Base-by-base conservation (phyloP, 257 asterid genomes). In the Handroanthus guayacan region DNA sequence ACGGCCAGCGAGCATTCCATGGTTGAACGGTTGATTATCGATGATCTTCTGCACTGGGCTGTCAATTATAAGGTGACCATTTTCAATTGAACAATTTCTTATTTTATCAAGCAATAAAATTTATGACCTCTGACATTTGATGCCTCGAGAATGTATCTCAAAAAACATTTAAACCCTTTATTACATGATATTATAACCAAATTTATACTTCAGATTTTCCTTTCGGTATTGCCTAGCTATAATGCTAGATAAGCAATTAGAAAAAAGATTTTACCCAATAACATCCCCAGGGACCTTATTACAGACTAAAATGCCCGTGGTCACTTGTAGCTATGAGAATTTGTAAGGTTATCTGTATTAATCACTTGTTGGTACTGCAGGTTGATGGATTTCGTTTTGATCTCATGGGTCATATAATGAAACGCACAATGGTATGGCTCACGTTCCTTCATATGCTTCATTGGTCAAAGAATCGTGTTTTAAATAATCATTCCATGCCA, bases 351-450 rank as follows among this genome's bases (percentile, higher is more conserved):
- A 66, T 78, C 47, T 72, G n/a, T 63, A 31, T 20, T 73, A 75
- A 80, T 47, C 64, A 52, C 80, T 37, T 75, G 71, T 31, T 5
- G 61, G 6, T 69, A 16, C 81, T 82, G 81, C 96, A 95, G 99
- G 96, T 95, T 85, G 99, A 92, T 81, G 99, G 99, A 62, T 95
- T 92, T 74, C 96, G 99, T 44, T 95, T 95, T 85, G 99, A 95
- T 84, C 91, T 95, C 69, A 95, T 95, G 99, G 99, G 99, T 16
- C 98, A 95, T 80, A 81, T 95, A 69, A 95, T 95, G 99, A 92
- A 95, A 79, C 86, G 78, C 54, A 87, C 98, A 58, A 92, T 92
- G 99, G 99, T 95, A 87, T 54, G 89, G 12, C 16, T 66, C 78
- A 77, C 54, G 20, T 67, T 74, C 63, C 5, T 12, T 54, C 45